These are phyloP conservation scores for Paracamarosporium sp. DNA, from an alignment of 2,329 filamentous ascomycete species.

Conservation along the genomic window DNA sequence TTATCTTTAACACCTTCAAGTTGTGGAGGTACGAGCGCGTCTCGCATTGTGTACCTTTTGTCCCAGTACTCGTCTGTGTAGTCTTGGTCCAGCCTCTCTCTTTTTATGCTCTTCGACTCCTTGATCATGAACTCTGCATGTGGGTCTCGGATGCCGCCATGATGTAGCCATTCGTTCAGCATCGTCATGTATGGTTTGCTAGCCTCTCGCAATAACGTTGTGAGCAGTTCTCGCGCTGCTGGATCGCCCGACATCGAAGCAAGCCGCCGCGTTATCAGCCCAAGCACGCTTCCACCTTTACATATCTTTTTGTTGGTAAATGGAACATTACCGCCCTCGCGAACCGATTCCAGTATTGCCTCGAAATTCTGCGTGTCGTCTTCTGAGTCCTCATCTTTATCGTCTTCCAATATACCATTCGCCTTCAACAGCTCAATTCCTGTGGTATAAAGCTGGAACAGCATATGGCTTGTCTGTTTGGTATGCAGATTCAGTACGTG, in stretches of 20 bases:
- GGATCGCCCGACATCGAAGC: constrained; percentile 94
- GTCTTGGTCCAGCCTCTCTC: constrained; percentile 90
- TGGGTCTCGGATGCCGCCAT: constrained; percentile 91
- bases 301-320: constrained; percentile 89
- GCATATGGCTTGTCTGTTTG: constrained; percentile 87
- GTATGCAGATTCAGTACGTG: constrained; percentile 93
- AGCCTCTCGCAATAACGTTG: constrained; percentile 81
- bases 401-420: constrained; percentile 85
- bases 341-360: constrained; percentile 87
- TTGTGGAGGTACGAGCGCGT: constrained; percentile 90
- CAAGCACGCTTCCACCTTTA: constrained; percentile 95
- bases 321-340: constrained; percentile 84
- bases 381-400: constrained; percentile 69
- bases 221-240: constrained; percentile 80
- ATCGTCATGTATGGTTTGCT: constrained; percentile 96
- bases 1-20: constrained; percentile 91
- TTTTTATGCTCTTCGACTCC: constrained; percentile 92
- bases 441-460: constrained; percentile 86
- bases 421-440: constrained; percentile 79
- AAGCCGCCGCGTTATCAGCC: constrained; percentile 81
- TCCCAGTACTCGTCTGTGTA: constrained; percentile 99
- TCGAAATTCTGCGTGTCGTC: constrained; percentile 86
- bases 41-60: constrained; percentile 91
- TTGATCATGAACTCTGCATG: constrained; percentile 94
- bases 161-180: constrained; percentile 98